Conservation (phyloP, 2,329 filamentous ascomycete species). For the Colletotrichum costaricense region DNA sequence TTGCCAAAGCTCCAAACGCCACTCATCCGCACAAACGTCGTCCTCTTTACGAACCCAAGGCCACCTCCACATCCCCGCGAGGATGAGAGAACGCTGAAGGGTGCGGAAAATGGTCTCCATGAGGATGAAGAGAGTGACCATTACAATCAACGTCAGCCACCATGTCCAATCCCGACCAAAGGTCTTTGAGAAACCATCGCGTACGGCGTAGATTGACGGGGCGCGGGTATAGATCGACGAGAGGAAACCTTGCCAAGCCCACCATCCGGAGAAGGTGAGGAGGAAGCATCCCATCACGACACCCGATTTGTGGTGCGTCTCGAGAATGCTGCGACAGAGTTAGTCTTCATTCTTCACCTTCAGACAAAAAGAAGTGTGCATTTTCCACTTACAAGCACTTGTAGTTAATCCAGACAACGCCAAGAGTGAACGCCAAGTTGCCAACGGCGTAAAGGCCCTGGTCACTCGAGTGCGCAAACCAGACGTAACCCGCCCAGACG, state of each 20-base stretch:
- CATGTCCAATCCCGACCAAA: constrained; percentile 78
- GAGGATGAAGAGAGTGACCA: constrained; percentile 68
- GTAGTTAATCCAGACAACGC: constrained; percentile 77
- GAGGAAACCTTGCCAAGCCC: constrained; percentile 80
- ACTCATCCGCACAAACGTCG: constrained; percentile 53
- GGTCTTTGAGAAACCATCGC: constrained; percentile 70
- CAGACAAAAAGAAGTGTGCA: no score
- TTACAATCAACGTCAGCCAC: constrained; percentile 78
- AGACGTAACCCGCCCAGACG: constrained; percentile 62
- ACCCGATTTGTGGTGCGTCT: constrained; percentile 80
- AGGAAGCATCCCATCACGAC: constrained; percentile 70
- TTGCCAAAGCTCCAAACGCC: constrained; percentile 68
- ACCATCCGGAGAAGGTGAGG: constrained; percentile 75
- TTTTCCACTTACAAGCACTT: constrained; percentile 76
- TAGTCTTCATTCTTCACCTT: constrained; percentile 32
- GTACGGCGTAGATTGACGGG: constrained; percentile 72
- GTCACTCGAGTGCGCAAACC: constrained; percentile 67
- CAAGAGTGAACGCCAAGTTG: constrained; percentile 76
- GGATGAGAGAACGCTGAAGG: constrained; percentile 57
- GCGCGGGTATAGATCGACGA: constrained; percentile 66
- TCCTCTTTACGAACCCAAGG: constrained; percentile 48
- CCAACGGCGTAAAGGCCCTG: constrained; percentile 80
- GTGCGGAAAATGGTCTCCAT: constrained; percentile 73
- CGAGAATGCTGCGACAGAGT: constrained; percentile 66
- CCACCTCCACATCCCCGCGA: constrained; percentile 60